These are phyloP conservation scores for Lizanozyma gosingica DNA, from an alignment of 1,139 yeast genomes.

Conservation along the genomic window DNA sequence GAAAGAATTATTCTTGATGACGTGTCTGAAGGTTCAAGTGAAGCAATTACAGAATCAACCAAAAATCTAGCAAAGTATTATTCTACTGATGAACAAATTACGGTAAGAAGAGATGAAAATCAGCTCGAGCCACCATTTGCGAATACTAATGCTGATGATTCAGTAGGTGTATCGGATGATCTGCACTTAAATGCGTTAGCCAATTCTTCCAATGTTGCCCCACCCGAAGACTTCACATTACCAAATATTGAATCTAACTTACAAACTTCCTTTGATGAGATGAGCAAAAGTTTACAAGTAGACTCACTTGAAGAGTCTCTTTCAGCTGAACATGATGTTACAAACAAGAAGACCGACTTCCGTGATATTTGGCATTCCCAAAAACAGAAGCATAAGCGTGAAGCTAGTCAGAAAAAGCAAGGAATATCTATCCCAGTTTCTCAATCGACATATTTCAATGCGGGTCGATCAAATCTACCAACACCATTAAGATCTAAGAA, in stretches of 20 bases:
- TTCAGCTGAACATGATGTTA: conserved; percentile 34
- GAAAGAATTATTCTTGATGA: too few species aligned
- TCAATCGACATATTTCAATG: conserved; percentile 1
- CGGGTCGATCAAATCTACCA: conserved; percentile 11
- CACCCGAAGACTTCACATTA: conserved; percentile 28
- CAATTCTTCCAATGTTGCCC: conserved; percentile 36
- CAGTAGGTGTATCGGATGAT: conserved; percentile 15
- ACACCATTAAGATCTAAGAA: conserved; percentile 19
- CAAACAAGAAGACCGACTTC: conserved; percentile 19
- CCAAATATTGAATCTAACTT: conserved; percentile 29
- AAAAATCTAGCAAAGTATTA: neutral
- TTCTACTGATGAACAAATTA: neutral
- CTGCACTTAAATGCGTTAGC: conserved; percentile 16
- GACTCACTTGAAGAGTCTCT: conserved; percentile 31
- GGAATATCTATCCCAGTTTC: conserved; percentile 2
- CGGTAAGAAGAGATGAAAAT: neutral
- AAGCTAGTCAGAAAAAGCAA: conserved; percentile 9
- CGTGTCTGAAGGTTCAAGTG: neutral
- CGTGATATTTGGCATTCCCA: conserved; percentile 40
- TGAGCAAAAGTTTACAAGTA: conserved; percentile 18
- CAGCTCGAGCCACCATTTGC: neutral
- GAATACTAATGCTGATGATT: conserved; percentile 2
- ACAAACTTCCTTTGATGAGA: conserved; percentile 30
- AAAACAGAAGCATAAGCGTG: conserved; percentile 8
- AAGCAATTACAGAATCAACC: neutral